These are phyloP conservation scores for Neofusicoccum ribis DNA, from an alignment of 2,329 filamentous ascomycete species.

Conservation along the genomic window DNA sequence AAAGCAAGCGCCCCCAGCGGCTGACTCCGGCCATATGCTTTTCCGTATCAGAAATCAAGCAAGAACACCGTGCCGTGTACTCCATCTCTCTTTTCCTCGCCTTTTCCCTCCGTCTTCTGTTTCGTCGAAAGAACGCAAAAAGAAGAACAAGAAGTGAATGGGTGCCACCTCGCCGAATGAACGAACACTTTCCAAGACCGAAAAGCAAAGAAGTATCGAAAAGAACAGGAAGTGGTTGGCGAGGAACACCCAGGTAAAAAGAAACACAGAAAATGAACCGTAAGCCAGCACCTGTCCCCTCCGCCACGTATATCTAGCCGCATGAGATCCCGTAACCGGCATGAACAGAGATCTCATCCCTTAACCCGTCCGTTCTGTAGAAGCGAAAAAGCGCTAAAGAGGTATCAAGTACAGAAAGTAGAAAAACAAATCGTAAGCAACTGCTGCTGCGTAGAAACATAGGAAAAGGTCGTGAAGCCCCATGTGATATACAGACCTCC, in stretches of 20 bases:
- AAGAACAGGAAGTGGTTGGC: slow-evolving; percentile 4
- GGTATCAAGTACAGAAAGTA: slow-evolving; percentile 18
- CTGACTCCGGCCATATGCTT: slow-evolving; percentile 8
- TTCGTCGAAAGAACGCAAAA: background rate
- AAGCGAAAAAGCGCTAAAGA: slow-evolving; percentile 15
- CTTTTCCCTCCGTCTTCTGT: background rate
- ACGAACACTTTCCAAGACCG: slow-evolving; percentile 15
- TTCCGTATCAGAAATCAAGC: background rate
- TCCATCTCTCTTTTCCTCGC: background rate
- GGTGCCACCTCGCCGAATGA: background rate
- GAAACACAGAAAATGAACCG: slow-evolving; percentile 6
- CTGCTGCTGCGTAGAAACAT: slow-evolving; percentile 12
- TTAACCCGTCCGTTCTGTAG: slow-evolving; percentile 3
- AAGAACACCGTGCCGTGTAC: slow-evolving; percentile 10
- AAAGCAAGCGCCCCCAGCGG: slow-evolving; percentile 22
- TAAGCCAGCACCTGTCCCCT: background rate
- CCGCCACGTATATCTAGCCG: background rate
- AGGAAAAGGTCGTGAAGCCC: slow-evolving; percentile 14
- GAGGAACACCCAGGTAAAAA: background rate
- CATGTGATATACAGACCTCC: background rate
- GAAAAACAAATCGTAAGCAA: slow-evolving; percentile 12
- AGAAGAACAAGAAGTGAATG: background rate
- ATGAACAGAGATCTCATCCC: slow-evolving; percentile 11
- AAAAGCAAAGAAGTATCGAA: background rate
- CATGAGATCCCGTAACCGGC: slow-evolving; percentile 16